Conservation (phyloP, 257 asterid genomes). For the Anisodus tanguticus region DNA sequence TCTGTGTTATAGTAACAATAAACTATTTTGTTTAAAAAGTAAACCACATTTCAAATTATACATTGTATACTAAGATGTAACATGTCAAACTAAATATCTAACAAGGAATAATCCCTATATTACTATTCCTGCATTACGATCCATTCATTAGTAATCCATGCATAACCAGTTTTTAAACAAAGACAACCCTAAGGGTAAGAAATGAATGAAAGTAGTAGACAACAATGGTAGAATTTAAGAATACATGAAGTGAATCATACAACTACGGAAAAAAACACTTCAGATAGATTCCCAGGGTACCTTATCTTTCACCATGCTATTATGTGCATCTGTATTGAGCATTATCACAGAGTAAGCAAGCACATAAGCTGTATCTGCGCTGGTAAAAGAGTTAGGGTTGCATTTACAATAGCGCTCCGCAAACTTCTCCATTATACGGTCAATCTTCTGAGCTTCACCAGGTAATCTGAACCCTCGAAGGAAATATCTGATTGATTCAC, state of each 20-base stretch:
- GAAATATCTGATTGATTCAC: conserved; percentile 93
- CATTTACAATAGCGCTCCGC: conserved; percentile 99
- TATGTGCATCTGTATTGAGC: conserved; percentile 99
- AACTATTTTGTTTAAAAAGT: background rate
- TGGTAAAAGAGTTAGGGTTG: conserved; percentile 84
- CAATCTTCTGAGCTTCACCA: conserved; percentile 99
- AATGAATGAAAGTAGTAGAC: background rate
- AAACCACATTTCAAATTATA: background rate
- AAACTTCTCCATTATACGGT: conserved; percentile 98
- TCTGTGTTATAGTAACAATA: background rate
- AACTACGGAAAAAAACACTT: background rate
- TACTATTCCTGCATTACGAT: background rate
- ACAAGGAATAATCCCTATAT: conserved; percentile 13
- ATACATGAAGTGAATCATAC: conserved; percentile 22
- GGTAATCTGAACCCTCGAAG: conserved; percentile 95
- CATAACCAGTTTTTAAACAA: conserved; percentile 4
- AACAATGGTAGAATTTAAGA: background rate
- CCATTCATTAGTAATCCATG: background rate
- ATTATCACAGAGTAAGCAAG: conserved; percentile 97
- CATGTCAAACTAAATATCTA: background rate
- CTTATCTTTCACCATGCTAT: conserved; percentile 97
- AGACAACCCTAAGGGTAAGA: too few relatives aligned
- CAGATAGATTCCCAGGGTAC: conserved; percentile 47
- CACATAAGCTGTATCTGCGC: conserved; percentile 98
- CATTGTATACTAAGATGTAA: background rate